These are phyloP conservation scores for Vitis vinifera DNA, from an alignment of 164 flowering plant genomes.

Conservation along the genomic window DNA sequence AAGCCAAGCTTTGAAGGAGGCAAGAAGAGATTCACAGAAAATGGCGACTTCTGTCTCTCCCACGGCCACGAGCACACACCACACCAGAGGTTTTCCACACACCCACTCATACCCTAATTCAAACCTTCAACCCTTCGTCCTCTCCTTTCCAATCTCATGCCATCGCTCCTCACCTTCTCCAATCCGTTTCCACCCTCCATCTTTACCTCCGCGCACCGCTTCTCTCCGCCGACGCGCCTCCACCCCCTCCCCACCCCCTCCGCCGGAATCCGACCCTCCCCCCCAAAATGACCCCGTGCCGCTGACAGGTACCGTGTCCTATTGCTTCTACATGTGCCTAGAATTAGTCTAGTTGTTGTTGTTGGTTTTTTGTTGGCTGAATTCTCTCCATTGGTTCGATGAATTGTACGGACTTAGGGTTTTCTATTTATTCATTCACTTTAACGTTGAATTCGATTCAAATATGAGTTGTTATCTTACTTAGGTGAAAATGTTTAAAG, in stretches of 20 bases:
- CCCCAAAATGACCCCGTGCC: background rate
- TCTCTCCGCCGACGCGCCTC: conserved; percentile 20
- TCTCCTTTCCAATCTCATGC: conserved; percentile 4
- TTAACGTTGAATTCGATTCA: too few species aligned
- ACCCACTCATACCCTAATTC: background rate
- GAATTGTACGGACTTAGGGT: too few species aligned
- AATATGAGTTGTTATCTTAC: too few species aligned
- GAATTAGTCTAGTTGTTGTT: background rate
- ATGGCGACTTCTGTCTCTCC: background rate
- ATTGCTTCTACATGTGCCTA: background rate
- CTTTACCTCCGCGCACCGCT: conserved; percentile 4
- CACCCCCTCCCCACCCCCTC: conserved; percentile 25
- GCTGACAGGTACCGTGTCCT: background rate
- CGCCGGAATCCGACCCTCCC: conserved; percentile 22
- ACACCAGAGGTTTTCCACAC: conserved; percentile 3
- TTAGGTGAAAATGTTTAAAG: too few species aligned
- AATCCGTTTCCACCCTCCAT: conserved; percentile 18
- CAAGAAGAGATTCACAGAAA: too few species aligned
- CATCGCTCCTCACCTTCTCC: conserved; percentile 1
- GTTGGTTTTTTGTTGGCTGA: background rate
- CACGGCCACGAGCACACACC: background rate
- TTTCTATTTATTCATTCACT: too few species aligned
- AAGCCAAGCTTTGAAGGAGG: too few species aligned
- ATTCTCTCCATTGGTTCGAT: too few species aligned
- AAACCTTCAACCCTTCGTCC: background rate